A percentile compares a stretch with the other conserved stretches of the same genome.
phyloP scores from a whole-genome alignment of 1,284 basidiomycete species.

The Schizophyllum amplum region DNA sequence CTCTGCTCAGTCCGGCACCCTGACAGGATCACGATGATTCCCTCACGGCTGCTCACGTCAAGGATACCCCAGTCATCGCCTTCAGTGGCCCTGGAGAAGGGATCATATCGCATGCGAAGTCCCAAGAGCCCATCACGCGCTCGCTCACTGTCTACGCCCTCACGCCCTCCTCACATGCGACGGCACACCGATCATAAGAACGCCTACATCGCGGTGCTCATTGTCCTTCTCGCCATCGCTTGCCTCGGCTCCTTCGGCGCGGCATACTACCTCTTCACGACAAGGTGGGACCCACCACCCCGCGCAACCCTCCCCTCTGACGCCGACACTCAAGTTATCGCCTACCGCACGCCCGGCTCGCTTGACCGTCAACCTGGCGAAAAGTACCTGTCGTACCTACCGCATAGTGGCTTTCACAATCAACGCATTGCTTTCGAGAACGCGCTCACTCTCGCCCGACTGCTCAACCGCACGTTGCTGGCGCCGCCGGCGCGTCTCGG shows the following conservation, averaged over 20 bases:
- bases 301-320: slow-evolving; percentile 19
- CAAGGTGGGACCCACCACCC: slow-evolving; percentile 40
- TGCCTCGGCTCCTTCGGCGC: slow-evolving; percentile 45
- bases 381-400: slow-evolving; percentile 55
- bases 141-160: slow-evolving; percentile 12
- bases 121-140: slow-evolving; percentile 23
- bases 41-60: slow-evolving; percentile 20
- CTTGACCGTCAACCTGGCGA: slow-evolving; percentile 18
- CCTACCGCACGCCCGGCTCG: slow-evolving; percentile 14
- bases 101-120: slow-evolving; percentile 47
- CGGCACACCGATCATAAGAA: slow-evolving; percentile 17
- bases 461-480: slow-evolving; percentile 69
- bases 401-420: slow-evolving; percentile 79
- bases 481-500: slow-evolving; percentile 67
- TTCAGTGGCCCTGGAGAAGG: slow-evolving; percentile 55
- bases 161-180: slow-evolving; percentile 11
- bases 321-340: slow-evolving; percentile 21
- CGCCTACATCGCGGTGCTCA: slow-evolving; percentile 28
- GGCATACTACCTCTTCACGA: slow-evolving; percentile 56
- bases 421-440: slow-evolving; percentile 81
- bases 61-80: slow-evolving; percentile 35
- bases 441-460: slow-evolving; percentile 56
- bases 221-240: slow-evolving; percentile 39
- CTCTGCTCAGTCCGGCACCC: neutral
- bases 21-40: slow-evolving; percentile 18